Evolutionary conservation across 176 grass and related monocot species (phyloP), one percentile per base, ranked within the genome.

Genomic region (Paspalum notatum): DNA sequence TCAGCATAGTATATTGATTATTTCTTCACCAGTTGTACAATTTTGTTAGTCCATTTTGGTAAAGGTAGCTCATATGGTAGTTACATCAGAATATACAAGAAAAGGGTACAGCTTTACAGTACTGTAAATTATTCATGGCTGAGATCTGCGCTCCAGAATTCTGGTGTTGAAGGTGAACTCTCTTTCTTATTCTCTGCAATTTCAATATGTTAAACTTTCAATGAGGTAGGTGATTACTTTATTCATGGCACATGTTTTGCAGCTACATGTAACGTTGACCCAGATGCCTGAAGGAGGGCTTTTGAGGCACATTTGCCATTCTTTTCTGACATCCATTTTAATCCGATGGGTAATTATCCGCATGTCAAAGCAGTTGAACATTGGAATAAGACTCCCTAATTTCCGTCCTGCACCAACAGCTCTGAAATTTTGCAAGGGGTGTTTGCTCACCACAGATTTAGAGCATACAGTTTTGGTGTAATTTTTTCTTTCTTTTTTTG

Each of bases 291-390:
- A 68, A 83, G 66, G 40, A 58, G n/a, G 40, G 10, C 2, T 57
- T 81, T 76, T 32, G 56, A 81, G 65, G 82, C 45, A 8, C 82
- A 81, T 76, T 85, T 85, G 40, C 56, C 47, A 75, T 76, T 75
- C 45, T 81, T 85, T 74, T 68, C 63, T 85, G 71, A 85, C 87
- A 85, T 85, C 65, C 66, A 70, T 76, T 81, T 89, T n/a, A 39
- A 46, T 53, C 53, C 0, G 62, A 12, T 55, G 76, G 68, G 20
- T 72, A 56, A 77, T 77, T 46, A 27, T 84, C 4, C n/a, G 24
- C 74, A 80, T 65, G 17, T 22, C 14, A 72, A 42, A 71, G 56
- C 55, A 49, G 47, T 57, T 63, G 47, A 48, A 64, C 74, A 70
- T 57, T 73, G 48, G 17, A 58, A 66, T 41, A 50, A 83, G 42